Evolutionary conservation across 352 stramenopile species (phyloP), one percentile per base, ranked within the genome.

Genomic region (Pythium volutum): DNA sequence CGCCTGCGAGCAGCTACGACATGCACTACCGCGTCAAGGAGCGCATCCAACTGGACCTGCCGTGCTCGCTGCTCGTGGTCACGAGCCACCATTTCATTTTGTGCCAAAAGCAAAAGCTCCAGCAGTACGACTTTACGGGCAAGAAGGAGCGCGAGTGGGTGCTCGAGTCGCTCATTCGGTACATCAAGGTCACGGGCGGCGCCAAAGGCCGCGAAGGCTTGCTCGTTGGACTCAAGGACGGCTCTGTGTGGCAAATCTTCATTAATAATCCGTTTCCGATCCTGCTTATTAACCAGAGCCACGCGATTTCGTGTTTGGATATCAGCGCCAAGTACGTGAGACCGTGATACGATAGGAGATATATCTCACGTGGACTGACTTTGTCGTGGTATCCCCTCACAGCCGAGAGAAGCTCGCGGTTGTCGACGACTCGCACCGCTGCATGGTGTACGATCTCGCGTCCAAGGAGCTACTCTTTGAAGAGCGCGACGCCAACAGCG

Each of bases 201-300:
- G 86, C 89, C 36, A 76, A 82, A 16, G 90, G 93, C 31, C 75
- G 76, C 15, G 93, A 98, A 72, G 93, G 87, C 0, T 59, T 98
- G 23, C 76, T 98, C 0, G 82, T 98, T 12, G 93, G 93, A 1
- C 74, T 98, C n/a, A 89, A 97, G 33, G 85, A 97, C 66, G 95
- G 95, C 29, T 81, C 76, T 0, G 84, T 98, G 6, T 89, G 93
- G 66, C 90, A 97, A 56, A 88, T 98, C 33, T 98, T 97, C 74
- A 83, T 98, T 62, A 89, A 98, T 71, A 98, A 98, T 64, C 82
- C 92, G 34, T 98, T 98, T 60, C 95, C 93, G 15, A 91, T 98
- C 43, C 78, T 92, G 46, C 68, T 98, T 14, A 93, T 97, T 61
- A 83, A 93, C 50, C 84, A 96, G 48, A 84, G 62, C 53, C 85